A percentile compares a stretch with the other conserved stretches of the same genome.
phyloP scores from a whole-genome alignment of 768 basidiomycete species.

The Phylloporus arenicola region DNA sequence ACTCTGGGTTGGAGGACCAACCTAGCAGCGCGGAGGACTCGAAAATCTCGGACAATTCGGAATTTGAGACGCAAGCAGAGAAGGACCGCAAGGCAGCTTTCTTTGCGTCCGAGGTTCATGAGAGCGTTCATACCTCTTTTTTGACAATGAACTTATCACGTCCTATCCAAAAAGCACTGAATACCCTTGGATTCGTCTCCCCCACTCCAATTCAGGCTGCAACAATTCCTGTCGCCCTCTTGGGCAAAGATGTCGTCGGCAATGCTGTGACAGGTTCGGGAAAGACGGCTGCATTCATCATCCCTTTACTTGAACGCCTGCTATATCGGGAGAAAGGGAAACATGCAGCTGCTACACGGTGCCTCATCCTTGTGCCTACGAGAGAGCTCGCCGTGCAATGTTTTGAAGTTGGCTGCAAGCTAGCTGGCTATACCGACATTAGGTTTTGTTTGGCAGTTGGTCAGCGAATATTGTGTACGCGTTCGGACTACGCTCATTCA shows the following conservation, averaged over 20 bases:
- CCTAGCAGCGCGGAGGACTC: slow-evolving; percentile 32
- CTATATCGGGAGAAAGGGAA: slow-evolving; percentile 88
- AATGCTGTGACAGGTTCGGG: slow-evolving; percentile 96
- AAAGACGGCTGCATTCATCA: slow-evolving; percentile 96
- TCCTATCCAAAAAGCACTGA: slow-evolving; percentile 85
- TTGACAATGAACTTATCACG: slow-evolving; percentile 93
- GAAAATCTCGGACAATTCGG: slow-evolving; percentile 56
- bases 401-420: slow-evolving; percentile 81
- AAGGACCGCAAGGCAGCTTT: slow-evolving; percentile 79
- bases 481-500: slow-evolving; percentile 1
- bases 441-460: slow-evolving; percentile 90
- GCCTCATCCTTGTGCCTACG: slow-evolving; percentile 90
- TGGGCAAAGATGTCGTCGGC: slow-evolving; percentile 95
- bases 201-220: slow-evolving; percentile 97
- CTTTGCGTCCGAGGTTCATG: slow-evolving; percentile 60
- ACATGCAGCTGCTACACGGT: slow-evolving; percentile 80
- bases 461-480: slow-evolving; percentile 29
- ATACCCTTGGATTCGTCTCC: slow-evolving; percentile 69
- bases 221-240: slow-evolving; percentile 87
- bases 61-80: slow-evolving; percentile 52
- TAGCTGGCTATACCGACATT: slow-evolving; percentile 85
- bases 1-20: slow-evolving; percentile 27
- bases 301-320: slow-evolving; percentile 90
- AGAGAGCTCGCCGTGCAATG: slow-evolving; percentile 96
- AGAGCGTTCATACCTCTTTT: slow-evolving; percentile 71